A percentile compares a stretch with the other conserved stretches of the same genome.
These are phyloP conservation scores for Polyporus tsugae DNA, from an alignment of 1,284 basidiomycete genomes.

Conservation along the genomic window DNA sequence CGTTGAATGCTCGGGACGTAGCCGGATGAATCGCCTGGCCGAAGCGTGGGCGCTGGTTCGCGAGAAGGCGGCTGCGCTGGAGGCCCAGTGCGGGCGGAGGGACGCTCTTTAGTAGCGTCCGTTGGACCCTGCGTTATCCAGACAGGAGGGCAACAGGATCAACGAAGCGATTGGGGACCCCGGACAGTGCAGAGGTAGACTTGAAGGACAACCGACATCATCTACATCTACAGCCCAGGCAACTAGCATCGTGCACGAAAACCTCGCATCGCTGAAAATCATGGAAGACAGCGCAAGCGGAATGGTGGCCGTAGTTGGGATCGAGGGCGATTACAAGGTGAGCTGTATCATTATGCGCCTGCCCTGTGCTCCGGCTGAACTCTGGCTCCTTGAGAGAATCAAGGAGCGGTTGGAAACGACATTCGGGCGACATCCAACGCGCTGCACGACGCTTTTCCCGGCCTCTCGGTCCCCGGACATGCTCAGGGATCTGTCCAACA, in stretches of 20 bases:
- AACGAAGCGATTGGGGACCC: slow-evolving; percentile 16
- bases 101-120: slow-evolving; percentile 40
- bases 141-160: not conserved
- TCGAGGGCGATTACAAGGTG: slow-evolving; percentile 24
- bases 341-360: not conserved
- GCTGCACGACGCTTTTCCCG: not conserved
- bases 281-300: slow-evolving; percentile 16
- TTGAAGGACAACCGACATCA: slow-evolving; percentile 29
- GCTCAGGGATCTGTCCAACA: slow-evolving; percentile 25
- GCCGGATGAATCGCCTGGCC: slow-evolving; percentile 63
- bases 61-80: slow-evolving; percentile 63
- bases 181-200: not conserved
- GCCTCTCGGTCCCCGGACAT: not conserved
- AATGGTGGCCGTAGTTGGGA: slow-evolving; percentile 9
- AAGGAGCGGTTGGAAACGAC: slow-evolving; percentile 1
- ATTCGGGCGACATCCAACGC: not conserved
- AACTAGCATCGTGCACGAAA: slow-evolving; percentile 49
- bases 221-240: slow-evolving; percentile 32
- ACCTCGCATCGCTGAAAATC: slow-evolving; percentile 43
- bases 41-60: slow-evolving; percentile 67
- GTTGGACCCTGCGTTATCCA: slow-evolving; percentile 19
- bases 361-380: not conserved
- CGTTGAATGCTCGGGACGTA: slow-evolving; percentile 69
- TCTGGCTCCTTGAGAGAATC: not conserved
- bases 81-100: slow-evolving; percentile 54